Evolutionary conservation across 208 protist species (phyloP).

Genomic region (Plasmodiophora brassicae): DNA sequence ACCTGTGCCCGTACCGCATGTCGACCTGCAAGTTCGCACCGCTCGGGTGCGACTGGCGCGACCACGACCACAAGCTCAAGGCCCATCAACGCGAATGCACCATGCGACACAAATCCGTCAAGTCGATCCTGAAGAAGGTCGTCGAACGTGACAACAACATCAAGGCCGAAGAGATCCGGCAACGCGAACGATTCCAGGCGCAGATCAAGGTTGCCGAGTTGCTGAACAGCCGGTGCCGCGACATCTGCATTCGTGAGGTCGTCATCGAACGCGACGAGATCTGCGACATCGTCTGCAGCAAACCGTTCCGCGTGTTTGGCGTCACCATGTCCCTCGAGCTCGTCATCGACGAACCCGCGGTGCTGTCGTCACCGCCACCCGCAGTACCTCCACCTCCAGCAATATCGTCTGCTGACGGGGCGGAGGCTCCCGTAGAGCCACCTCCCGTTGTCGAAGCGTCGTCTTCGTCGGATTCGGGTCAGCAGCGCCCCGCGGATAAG

Average conservation of each 20-base stretch:
- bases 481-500: background rate
- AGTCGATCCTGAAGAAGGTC: background rate
- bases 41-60: slow-evolving; percentile 28
- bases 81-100: slow-evolving; percentile 18
- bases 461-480: background rate
- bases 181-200: background rate
- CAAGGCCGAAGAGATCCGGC: background rate
- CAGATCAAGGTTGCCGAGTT: slow-evolving; percentile 12
- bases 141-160: background rate
- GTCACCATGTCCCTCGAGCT: background rate
- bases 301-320: background rate
- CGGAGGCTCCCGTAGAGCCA: too few relatives aligned
- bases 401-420: background rate
- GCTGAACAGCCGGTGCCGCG: background rate
- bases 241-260: slow-evolving; percentile 14
- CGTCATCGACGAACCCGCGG: background rate
- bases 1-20: slow-evolving; percentile 1
- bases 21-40: background rate
- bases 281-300: background rate
- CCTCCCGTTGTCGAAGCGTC: background rate
- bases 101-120: background rate
- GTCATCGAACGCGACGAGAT: slow-evolving; percentile 21
- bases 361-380: background rate
- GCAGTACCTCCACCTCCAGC: too few relatives aligned
- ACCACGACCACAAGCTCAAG: background rate